Evolutionary conservation across 495 filamentous ascomycete genomes (phyloP).

Genomic region (Xylaria acuta): DNA sequence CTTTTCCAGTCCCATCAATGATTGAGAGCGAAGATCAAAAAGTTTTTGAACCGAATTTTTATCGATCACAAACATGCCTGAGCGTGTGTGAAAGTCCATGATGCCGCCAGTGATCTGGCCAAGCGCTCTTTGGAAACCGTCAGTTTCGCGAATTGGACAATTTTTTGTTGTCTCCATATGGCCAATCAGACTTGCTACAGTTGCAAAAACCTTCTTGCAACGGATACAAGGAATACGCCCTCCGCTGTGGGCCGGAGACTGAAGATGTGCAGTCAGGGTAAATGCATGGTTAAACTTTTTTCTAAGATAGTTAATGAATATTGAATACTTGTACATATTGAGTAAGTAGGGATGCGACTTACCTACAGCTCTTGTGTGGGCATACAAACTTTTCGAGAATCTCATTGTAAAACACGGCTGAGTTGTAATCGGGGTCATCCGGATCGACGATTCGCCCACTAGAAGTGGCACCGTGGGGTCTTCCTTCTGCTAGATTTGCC

Average conservation of each 20-base stretch:
- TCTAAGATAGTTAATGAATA: conserved; percentile 30
- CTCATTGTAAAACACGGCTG: conserved; percentile 32
- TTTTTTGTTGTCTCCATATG: conserved; percentile 25
- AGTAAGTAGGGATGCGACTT: conserved; percentile 28
- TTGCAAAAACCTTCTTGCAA: conserved; percentile 11
- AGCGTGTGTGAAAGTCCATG: conserved; percentile 26
- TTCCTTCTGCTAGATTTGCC: conserved; percentile 13
- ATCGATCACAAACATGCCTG: conserved; percentile 21
- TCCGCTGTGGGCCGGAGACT: conserved; percentile 38
- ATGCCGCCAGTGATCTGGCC: conserved; percentile 39
- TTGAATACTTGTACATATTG: background rate
- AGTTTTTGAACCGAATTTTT: background rate
- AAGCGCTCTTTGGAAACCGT: conserved; percentile 32
- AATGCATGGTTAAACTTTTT: conserved; percentile 34
- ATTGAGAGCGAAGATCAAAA: background rate
- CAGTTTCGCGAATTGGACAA: conserved; percentile 31
- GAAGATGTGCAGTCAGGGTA: conserved; percentile 42
- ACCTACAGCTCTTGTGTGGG: conserved; percentile 49
- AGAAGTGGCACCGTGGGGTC: conserved; percentile 4
- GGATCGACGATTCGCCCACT: conserved; percentile 39
- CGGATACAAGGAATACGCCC: conserved; percentile 10
- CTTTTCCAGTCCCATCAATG: background rate
- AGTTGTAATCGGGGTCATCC: conserved; percentile 39
- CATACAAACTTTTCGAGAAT: conserved; percentile 46
- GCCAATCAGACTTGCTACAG: conserved; percentile 16